Base-by-base conservation (phyloP, 306 rosid species). In the Lathyrus aphaca region DNA sequence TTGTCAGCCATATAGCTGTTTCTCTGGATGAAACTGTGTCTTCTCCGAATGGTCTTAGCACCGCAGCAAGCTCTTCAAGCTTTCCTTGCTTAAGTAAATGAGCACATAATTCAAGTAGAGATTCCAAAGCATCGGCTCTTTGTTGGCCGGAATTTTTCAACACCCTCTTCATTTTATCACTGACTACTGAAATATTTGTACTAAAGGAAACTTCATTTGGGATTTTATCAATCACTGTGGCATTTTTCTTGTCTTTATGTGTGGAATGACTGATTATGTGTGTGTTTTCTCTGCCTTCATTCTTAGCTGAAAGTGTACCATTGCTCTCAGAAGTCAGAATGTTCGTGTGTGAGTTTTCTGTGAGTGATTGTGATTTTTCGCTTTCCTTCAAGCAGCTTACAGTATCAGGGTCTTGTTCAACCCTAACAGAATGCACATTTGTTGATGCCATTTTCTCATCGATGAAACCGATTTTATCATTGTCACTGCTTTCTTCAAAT, bases 121-220 rank as follows among this genome's bases (percentile, higher is more conserved):
- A 83, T 82, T 89, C 98, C 15, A 92, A 71, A 13, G 98, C 98
- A 66, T 87, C 88, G 0, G 98, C 98, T 80, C 96, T 89, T 82
- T 78, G 82, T 83, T 84, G 88, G 68, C 89, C 50, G 12, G 85
- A 70, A 67, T 38, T 66, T 54, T 58, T 77, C 74, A 76, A 75
- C 38, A 65, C 73, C 38, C 64, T 78, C 78, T 77, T 84, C 35
- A 78, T 55, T 72, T 67, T 89, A 68, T 82, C 90, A 12, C 82
- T 74, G 5, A 64, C 80, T 27, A 76, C 56, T 30, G 85, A 76
- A 50, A 68, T 69, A 55, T 63, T 63, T 16, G 69, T 42, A 16
- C 69, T 80, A 16, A 50, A 72, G 37, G 84, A 77, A 69, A 77
- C 48, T 15, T 61, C 87, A 42, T 80, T 81, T 39, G 70, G 79